Percentiles rank a stretch among this genome's conserved stretches.
Conservation (phyloP, 2,329 filamentous ascomycete species). For the Cercospora brassicicola region DNA sequence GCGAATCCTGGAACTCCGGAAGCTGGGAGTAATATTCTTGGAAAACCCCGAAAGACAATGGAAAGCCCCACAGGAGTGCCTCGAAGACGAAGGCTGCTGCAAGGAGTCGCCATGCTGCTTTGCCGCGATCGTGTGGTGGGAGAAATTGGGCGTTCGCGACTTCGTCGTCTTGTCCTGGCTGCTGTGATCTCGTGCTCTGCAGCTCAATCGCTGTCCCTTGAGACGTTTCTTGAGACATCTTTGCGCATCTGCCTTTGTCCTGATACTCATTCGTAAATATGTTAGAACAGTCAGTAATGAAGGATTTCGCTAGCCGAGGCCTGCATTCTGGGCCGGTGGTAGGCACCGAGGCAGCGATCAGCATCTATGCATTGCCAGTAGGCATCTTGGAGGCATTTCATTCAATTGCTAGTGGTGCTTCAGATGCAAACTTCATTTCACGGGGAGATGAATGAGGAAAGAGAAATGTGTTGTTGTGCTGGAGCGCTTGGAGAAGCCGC, state of each 20-base stretch:
- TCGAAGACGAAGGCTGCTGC: background rate
- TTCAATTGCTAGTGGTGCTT: too few relatives aligned
- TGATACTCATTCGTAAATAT: too few relatives aligned
- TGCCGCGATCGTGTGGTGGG: background rate
- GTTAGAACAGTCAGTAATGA: too few relatives aligned
- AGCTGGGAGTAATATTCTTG: slow-evolving; percentile 66
- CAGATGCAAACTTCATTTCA: too few relatives aligned
- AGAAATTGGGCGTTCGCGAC: background rate
- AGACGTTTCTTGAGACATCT: background rate
- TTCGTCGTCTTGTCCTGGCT: too few relatives aligned
- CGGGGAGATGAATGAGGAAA: too few relatives aligned
- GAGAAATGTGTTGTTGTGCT: too few relatives aligned
- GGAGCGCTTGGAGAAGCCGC: too few relatives aligned
- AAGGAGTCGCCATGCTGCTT: background rate
- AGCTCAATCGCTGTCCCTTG: background rate
- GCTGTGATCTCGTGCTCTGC: background rate
- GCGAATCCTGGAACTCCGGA: slow-evolving; percentile 56
- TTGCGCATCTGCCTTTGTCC: too few relatives aligned
- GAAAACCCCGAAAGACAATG: slow-evolving; percentile 69
- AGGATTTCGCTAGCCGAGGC: background rate
- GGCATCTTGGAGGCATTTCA: too few relatives aligned
- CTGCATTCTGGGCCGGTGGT: background rate
- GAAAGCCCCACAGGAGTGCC: slow-evolving; percentile 28
- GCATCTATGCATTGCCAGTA: background rate
- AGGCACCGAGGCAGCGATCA: background rate